Evolutionary conservation across 1,284 basidiomycete genomes (phyloP).

Genomic region (Apiotrichum sp.): DNA sequence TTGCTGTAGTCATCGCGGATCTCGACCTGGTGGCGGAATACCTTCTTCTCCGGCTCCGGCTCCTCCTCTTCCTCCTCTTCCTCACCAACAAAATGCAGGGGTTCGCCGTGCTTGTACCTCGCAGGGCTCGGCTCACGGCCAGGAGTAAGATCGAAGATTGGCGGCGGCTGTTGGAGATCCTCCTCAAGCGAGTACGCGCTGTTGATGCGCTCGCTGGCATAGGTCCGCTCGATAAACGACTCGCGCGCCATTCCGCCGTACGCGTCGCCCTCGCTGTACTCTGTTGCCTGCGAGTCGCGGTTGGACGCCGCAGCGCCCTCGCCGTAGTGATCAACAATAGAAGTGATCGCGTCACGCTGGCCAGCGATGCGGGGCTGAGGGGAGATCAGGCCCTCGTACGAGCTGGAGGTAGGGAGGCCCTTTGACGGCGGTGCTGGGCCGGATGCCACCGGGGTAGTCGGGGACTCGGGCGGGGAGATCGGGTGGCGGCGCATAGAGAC

Average conservation of each 20-base stretch:
- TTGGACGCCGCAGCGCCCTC: background rate
- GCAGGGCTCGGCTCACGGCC: conserved; percentile 58
- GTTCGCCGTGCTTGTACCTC: conserved; percentile 77
- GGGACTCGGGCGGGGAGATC: conserved; percentile 4
- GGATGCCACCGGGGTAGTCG: background rate
- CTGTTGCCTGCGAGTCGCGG: background rate
- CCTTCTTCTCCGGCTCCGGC: too few relatives aligned
- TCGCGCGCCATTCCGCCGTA: conserved; percentile 13
- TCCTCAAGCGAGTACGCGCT: conserved; percentile 8
- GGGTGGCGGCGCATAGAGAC: conserved; percentile 5
- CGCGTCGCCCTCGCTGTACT: conserved; percentile 8
- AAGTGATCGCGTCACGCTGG: conserved; percentile 14
- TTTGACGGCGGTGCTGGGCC: background rate
- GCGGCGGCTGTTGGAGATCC: conserved; percentile 23
- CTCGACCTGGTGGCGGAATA: background rate
- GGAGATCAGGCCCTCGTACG: conserved; percentile 11
- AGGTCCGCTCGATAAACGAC: conserved; percentile 12
- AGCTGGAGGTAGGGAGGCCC: background rate
- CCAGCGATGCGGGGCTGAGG: conserved; percentile 8
- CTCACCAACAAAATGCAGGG: conserved; percentile 55
- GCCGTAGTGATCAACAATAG: conserved; percentile 18
- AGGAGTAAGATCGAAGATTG: conserved; percentile 50
- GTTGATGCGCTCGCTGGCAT: conserved; percentile 13
- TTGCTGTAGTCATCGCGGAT: background rate
- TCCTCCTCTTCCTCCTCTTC: conserved; percentile 1